Percentiles rank a stretch among this genome's conserved stretches.
phyloP scores from a whole-genome alignment of 2,329 filamentous ascomycete species.

The Nothomitra cinnamomea region DNA sequence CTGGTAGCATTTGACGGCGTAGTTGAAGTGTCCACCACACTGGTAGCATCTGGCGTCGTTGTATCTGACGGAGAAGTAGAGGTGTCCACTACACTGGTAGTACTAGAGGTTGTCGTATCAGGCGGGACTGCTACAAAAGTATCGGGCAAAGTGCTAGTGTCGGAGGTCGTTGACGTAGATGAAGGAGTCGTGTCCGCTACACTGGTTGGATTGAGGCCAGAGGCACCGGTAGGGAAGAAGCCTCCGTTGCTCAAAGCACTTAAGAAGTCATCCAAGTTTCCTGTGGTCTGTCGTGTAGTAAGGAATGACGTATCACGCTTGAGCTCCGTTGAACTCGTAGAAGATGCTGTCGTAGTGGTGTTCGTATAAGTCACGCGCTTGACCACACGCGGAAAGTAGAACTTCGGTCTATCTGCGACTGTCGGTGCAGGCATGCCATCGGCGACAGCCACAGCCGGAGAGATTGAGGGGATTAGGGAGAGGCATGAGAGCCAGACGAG shows the following conservation, averaged over 20 bases:
- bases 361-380: slow-evolving; percentile 1
- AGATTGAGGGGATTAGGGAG: neutral
- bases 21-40: neutral
- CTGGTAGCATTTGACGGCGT: neutral
- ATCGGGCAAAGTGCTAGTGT: neutral
- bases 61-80: neutral
- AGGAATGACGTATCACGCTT: neutral
- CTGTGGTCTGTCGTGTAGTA: neutral
- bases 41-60: neutral
- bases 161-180: neutral
- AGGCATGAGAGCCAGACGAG: neutral
- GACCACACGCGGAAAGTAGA: slow-evolving; percentile 5
- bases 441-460: neutral
- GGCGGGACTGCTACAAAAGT: neutral
- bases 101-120: neutral
- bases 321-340: neutral
- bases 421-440: neutral
- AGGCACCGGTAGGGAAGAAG: neutral
- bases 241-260: neutral
- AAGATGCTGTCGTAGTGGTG: neutral
- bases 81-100: neutral
- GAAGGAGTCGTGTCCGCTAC: neutral
- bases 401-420: slow-evolving; percentile 1
- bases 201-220: neutral
- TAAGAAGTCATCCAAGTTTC: neutral